A percentile compares a stretch with the other conserved stretches of the same genome.
Conservation (phyloP, 768 basidiomycete species). For the Phylloporus scabripes region DNA sequence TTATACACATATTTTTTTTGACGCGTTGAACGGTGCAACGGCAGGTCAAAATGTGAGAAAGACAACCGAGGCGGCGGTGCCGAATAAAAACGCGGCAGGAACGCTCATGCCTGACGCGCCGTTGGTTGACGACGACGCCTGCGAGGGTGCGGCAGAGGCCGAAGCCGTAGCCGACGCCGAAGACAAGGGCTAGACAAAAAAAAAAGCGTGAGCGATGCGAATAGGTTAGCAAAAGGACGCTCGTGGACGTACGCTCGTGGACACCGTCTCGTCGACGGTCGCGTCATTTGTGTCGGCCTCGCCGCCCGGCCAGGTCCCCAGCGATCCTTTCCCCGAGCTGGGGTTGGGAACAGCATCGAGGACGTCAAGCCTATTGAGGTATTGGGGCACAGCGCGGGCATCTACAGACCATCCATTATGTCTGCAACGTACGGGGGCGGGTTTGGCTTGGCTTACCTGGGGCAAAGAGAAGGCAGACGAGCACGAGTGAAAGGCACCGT, state of each 20-base stretch:
- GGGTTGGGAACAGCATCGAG: background rate
- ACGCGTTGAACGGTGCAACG: background rate
- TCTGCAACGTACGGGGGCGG: background rate
- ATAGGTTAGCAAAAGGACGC: background rate
- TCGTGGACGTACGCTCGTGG: background rate
- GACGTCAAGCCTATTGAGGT: background rate
- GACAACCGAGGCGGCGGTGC: background rate
- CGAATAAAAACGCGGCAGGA: background rate
- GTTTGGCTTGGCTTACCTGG: background rate
- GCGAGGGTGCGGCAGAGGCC: background rate
- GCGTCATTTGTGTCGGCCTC: background rate
- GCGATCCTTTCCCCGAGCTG: background rate
- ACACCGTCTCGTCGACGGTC: background rate
- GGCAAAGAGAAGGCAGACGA: constrained; percentile 5
- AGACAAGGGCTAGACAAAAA: background rate
- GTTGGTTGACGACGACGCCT: constrained; percentile 1
- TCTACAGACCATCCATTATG: background rate
- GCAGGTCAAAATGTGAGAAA: background rate
- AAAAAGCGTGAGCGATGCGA: background rate
- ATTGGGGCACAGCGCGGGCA: background rate
- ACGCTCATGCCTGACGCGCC: constrained; percentile 12
- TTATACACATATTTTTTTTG: background rate
- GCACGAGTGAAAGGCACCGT: constrained; percentile 1
- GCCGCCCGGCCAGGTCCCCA: background rate
- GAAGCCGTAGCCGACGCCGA: background rate